Percentiles rank a stretch among this genome's conserved stretches.
Conservation (phyloP, 225 moss, liverwort and hornwort genomes). For the Takakia lepidozioides region DNA sequence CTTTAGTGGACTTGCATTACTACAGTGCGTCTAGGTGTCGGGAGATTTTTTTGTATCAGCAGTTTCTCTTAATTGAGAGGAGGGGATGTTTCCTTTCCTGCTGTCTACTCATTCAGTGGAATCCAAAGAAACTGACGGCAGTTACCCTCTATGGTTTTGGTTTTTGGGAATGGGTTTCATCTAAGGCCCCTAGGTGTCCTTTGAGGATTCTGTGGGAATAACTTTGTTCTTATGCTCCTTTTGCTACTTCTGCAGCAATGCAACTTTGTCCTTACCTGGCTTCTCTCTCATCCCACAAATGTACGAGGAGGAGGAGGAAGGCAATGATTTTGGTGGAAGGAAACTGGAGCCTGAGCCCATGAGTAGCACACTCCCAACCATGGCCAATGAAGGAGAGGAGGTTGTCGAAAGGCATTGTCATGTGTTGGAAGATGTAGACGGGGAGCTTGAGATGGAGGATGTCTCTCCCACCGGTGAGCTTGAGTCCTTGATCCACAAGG, state of each 20-base stretch:
- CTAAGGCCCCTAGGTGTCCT: too few relatives aligned
- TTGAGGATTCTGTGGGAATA: too few relatives aligned
- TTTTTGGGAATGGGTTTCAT: too few relatives aligned
- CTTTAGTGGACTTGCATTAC: too few relatives aligned
- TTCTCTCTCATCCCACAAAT: slow-evolving; percentile 75
- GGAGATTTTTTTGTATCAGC: too few relatives aligned
- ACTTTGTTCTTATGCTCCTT: too few relatives aligned
- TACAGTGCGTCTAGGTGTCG: too few relatives aligned
- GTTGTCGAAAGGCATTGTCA: slow-evolving; percentile 63
- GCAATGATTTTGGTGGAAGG: slow-evolving; percentile 45
- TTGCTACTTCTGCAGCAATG: slow-evolving; percentile 67
- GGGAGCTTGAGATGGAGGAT: slow-evolving; percentile 98
- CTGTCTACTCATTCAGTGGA: too few relatives aligned
- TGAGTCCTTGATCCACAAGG: slow-evolving; percentile 30
- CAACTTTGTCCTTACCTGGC: slow-evolving; percentile 79
- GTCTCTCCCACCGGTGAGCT: slow-evolving; percentile 80
- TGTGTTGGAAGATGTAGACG: slow-evolving; percentile 94
- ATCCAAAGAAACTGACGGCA: too few relatives aligned
- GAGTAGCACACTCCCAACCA: slow-evolving; percentile 11
- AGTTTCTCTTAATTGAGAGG: too few relatives aligned
- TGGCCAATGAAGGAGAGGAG: slow-evolving; percentile 38
- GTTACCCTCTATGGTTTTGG: too few relatives aligned
- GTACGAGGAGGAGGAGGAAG: slow-evolving; percentile 89
- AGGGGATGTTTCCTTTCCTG: too few relatives aligned
- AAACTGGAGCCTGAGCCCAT: slow-evolving; percentile 17